Conservation (phyloP, 805 yeast species). For the Nakazawaea molendinolei region DNA sequence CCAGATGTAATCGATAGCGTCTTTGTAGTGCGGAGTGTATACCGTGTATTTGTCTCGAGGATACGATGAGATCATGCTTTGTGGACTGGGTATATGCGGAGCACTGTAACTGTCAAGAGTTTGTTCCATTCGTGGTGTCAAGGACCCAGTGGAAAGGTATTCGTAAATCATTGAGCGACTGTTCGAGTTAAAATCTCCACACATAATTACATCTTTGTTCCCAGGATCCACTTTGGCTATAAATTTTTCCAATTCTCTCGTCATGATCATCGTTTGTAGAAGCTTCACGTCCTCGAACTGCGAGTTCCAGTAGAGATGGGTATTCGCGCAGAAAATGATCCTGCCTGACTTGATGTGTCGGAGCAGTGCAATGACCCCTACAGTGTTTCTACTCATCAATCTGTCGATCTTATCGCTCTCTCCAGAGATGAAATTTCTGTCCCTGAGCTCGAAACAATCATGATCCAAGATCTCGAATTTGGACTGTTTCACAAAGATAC, state of each 20-base stretch:
- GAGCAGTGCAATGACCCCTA: conserved; percentile 44
- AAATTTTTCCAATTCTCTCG: conserved; percentile 21
- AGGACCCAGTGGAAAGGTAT: no score
- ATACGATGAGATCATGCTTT: conserved; percentile 24
- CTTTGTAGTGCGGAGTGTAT: conserved; percentile 41
- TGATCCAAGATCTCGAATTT: conserved; percentile 36
- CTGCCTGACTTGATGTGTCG: conserved; percentile 35
- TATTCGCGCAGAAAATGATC: conserved; percentile 43
- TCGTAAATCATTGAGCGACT: conserved; percentile 42
- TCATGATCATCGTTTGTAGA: conserved; percentile 42
- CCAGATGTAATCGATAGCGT: conserved; percentile 56
- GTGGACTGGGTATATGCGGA: no score
- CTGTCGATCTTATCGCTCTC: conserved; percentile 29
- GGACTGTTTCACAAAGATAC: conserved; percentile 42
- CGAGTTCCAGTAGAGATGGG: conserved; percentile 55
- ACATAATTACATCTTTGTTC: conserved; percentile 34
- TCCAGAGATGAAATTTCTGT: conserved; percentile 22
- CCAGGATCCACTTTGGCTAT: conserved; percentile 19
- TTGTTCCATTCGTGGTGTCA: no score
- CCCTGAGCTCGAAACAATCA: conserved; percentile 21
- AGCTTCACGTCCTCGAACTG: conserved; percentile 48
- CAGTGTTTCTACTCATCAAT: conserved; percentile 45
- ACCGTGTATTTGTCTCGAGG: conserved; percentile 33
- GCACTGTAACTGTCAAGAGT: no score
- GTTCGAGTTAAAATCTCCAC: conserved; percentile 53